A percentile compares a stretch with the other conserved stretches of the same genome.
phyloP scores from a whole-genome alignment of 371 early-diverging fungal species.

The Synchytrium microbalum region DNA sequence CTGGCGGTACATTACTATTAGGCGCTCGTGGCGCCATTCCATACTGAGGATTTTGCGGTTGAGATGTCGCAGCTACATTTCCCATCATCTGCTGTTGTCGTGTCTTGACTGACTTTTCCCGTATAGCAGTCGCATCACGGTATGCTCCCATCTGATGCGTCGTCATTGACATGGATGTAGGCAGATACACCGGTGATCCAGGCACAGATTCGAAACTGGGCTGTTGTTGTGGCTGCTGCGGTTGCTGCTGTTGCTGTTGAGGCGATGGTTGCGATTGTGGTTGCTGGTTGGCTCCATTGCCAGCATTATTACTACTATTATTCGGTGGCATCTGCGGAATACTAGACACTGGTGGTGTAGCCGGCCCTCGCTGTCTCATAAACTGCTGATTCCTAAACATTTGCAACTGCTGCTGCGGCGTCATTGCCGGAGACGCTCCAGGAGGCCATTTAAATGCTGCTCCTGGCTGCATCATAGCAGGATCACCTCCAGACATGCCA shows the following conservation, averaged over 20 bases:
- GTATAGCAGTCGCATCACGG: background rate
- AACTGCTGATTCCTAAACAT: constrained; percentile 1
- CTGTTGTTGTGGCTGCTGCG: background rate
- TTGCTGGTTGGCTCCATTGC: no score
- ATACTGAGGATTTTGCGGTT: background rate
- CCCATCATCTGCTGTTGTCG: background rate
- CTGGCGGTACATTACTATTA: no score
- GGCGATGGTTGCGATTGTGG: no score
- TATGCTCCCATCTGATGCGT: background rate
- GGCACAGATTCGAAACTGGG: background rate
- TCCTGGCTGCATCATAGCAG: background rate
- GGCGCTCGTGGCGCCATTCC: no score
- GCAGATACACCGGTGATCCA: background rate
- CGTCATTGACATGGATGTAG: background rate
- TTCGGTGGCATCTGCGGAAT: background rate
- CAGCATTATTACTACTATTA: background rate
- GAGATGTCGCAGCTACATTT: background rate
- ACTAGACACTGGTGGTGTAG: background rate
- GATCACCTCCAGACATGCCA: no score
- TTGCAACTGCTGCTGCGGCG: background rate
- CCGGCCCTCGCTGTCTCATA: background rate
- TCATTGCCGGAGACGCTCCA: background rate
- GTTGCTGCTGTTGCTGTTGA: constrained; percentile 1
- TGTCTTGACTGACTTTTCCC: background rate
- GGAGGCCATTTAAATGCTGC: background rate